Evolutionary conservation across 2,329 filamentous ascomycete genomes (phyloP), one percentile per base, ranked within the genome.

Genomic region (Didymella pinodella): DNA sequence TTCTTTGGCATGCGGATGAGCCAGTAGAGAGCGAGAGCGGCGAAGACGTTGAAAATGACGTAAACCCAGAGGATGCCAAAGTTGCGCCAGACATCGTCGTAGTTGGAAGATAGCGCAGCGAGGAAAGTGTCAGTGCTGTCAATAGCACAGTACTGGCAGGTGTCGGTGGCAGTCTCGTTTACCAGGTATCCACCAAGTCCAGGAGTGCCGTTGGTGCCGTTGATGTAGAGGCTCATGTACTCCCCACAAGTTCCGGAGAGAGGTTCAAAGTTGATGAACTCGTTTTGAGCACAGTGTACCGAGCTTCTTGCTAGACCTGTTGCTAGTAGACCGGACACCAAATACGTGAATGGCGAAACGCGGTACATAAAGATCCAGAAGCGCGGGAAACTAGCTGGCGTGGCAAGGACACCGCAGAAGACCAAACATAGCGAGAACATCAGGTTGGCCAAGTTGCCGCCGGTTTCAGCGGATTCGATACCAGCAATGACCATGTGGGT

Each of bases 351-450:
- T 0, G 88, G 88, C 0, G 83, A 86, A 16, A 87, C 78, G n/a
- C 85, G 82, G 75, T 91, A 90, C 89, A 92, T 91, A 78, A 90
- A 92, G 62, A 86, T 87, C 90, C 90, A 92, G 79, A 92, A 92
- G 1, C 85, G 82, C 0, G 89, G 89, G 2, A 92, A 80, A 0
- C 80, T 80, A 2, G 71, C 58, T 0, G 87, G 84, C 0, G 82
- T 75, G 56, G 88, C 85, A 48, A 91, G 78, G 7, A 91, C 88
- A 71, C 88, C 75, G 70, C 88, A 91, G 83, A 93, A 94, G 68
- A 92, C 85, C 52, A 93, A 81, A 60, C 84, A 87, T 54, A 94
- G 81, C 34, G 85, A 87, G 80, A 94, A 93, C 67, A 90, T 79
- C 58, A 94, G 74, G 63, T 92, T 91, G 68, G 90, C 90, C 61